Base-by-base conservation (phyloP, 495 filamentous ascomycete genomes). In the Talaromyces nanjingensis region DNA sequence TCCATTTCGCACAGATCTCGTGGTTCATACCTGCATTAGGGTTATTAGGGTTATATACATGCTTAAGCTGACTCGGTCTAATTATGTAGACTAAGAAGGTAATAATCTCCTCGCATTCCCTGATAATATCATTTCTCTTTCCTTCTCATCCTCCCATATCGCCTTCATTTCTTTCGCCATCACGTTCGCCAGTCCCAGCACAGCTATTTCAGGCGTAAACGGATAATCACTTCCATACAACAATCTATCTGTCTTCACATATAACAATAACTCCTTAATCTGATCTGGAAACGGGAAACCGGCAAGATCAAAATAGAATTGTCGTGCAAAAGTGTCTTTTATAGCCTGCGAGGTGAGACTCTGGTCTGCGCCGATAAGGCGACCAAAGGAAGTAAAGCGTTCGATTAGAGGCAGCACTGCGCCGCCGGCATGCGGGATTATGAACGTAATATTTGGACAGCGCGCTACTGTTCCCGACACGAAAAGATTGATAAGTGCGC, bases 251-350 rank as follows among this genome's bases (percentile, higher is more conserved):
- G 67, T 60, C 5, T 70, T 65, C 2, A 70, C 67, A 22, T 68
- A 60, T 20, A 68, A 69, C 18, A 78, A 63, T 47, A 75, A 42
- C 4, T 72, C 74, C 54, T 76, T 67, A 20, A 79, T 73, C 65
- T 76, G 73, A 65, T 77, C 71, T 18, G 80, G 81, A 63, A 83
- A 79, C 6, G 76, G 71, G 14, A 81, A 71, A 0, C 83, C 83
- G 1, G 83, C 83, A 22, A 85, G 65, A 66, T 84, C 83, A 56
- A 83, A 79, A 66, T 73, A 84, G 59, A 77, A 80, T 7, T 75
- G 75, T 22, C 65, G 65, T 47, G 65, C 62, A 11, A 84, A 59
- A 6, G 72, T 58, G 34, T 69, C 63, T 57, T 70, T 73, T 3
- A 74, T 64, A 2, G 63, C 49, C 4, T 71, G 61, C 4, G 58